Base-by-base conservation (phyloP, 495 filamentous ascomycete species). In the Talaromyces ruber region DNA sequence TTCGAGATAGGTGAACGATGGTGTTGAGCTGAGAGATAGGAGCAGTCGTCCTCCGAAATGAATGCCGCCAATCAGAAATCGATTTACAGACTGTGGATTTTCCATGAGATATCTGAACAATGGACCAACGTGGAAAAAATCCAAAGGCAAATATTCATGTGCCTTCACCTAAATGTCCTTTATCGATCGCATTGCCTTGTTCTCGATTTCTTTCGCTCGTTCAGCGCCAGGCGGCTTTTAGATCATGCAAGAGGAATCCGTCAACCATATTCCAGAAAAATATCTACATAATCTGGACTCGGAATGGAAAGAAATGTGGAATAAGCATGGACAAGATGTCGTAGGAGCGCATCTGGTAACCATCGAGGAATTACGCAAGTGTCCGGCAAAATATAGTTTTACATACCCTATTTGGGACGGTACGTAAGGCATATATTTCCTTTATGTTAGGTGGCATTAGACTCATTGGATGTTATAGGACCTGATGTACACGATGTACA, bases 311-410 rank as follows among this genome's bases (percentile, higher is more conserved):
- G 30, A 64, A 18, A 43, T 68, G 53, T 68, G 66, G 66, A 56
- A 26, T 57, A 62, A 60, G 11, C 53, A 64, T 32, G 66, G 66
- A 24, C 57, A 61, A 22, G 62, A 58, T 11, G 60, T 68, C 14
- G 30, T 67, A 32, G 59, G 64, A 53, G 61, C 65, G 4, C 66
- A 72, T 52, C 52, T 68, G 47, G 62, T 70, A 26, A 54, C 66
- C 9, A 68, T 79, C 55, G 66, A 76, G 28, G 67, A 74, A 30
- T 65, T 72, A 18, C 74, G 76, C 18, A 66, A 67, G 25, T 53
- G 70, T 37, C 75, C 76, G 1, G 70, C 70, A 16, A 71, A 64
- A 21, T 76, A 71, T 30, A 72, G 68, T 11, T 65, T 72, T 5
- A 68, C 74, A 1, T 72, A 69, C 37, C 71, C 76, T 37, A 66